Conservation (phyloP, 2,329 filamentous ascomycete species). For the Huntiella bhutanensis region DNA sequence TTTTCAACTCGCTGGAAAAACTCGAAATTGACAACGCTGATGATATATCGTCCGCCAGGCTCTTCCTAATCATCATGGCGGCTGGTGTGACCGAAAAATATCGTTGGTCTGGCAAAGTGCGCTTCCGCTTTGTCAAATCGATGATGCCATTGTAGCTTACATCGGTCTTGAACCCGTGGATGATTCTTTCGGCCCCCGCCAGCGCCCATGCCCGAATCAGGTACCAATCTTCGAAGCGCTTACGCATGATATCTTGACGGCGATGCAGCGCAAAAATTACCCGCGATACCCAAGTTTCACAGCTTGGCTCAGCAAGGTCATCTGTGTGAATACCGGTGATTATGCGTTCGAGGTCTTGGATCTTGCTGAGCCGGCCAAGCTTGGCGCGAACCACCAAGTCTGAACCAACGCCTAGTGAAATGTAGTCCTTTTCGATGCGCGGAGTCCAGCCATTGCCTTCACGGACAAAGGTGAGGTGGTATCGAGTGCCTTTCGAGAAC, state of each 20-base stretch:
- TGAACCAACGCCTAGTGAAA: constrained; percentile 9
- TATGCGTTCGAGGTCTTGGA: constrained; percentile 9
- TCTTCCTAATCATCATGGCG: background rate
- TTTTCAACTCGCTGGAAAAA: background rate
- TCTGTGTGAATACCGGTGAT: constrained; percentile 5
- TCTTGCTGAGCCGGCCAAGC: constrained; percentile 5
- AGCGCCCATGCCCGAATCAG: constrained; percentile 8
- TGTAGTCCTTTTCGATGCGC: constrained; percentile 9
- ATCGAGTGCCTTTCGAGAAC: constrained; percentile 9
- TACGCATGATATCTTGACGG: constrained; percentile 1
- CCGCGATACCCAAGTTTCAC: constrained; percentile 10
- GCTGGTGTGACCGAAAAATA: constrained; percentile 8
- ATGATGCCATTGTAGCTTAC: constrained; percentile 10
- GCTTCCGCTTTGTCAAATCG: constrained; percentile 6
- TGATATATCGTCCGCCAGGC: constrained; percentile 9
- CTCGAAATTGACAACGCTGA: constrained; percentile 5
- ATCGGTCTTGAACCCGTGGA: constrained; percentile 3
- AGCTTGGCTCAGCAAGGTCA: constrained; percentile 6
- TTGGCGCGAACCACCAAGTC: constrained; percentile 6
- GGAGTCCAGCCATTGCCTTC: constrained; percentile 3
- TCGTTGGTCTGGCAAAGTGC: constrained; percentile 6
- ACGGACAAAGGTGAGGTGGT: constrained; percentile 5
- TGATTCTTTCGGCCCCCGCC: constrained; percentile 6
- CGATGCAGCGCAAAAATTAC: constrained; percentile 6
- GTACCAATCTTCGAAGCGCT: constrained; percentile 6